phyloP scores from a whole-genome alignment of 495 filamentous ascomycete genomes.

The Annulohypoxylon maeteangense region DNA sequence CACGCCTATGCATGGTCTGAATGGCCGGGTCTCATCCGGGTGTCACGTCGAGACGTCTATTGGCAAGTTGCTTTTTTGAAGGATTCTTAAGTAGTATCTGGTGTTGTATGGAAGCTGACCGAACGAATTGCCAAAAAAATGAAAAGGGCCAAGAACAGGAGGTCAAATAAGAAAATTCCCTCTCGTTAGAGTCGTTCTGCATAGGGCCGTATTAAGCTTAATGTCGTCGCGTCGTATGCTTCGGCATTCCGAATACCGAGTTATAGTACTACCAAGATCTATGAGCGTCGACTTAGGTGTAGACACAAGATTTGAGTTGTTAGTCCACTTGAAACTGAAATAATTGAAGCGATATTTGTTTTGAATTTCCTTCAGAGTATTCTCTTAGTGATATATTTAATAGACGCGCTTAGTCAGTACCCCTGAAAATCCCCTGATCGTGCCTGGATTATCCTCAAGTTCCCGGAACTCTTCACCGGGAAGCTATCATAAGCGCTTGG shows the following conservation, averaged over 20 bases:
- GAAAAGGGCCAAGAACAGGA: slow-evolving; percentile 29
- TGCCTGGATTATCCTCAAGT: slow-evolving; percentile 15
- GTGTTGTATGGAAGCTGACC: slow-evolving; percentile 18
- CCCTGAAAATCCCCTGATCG: slow-evolving; percentile 10
- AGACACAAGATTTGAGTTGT: not conserved
- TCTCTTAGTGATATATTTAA: not conserved
- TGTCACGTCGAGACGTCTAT: slow-evolving; percentile 22
- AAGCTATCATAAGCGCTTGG: slow-evolving; percentile 8
- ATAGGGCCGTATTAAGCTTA: not conserved
- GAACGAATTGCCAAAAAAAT: slow-evolving; percentile 5
- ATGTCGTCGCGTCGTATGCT: not conserved
- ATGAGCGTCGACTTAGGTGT: not conserved
- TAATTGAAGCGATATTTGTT: not conserved
- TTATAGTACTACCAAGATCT: not conserved
- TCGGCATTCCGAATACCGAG: not conserved
- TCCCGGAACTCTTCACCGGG: slow-evolving; percentile 7
- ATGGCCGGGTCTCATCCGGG: slow-evolving; percentile 33
- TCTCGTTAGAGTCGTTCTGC: not conserved
- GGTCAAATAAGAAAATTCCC: slow-evolving; percentile 9
- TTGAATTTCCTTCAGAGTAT: not conserved
- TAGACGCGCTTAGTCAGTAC: slow-evolving; percentile 14
- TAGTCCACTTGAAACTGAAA: not conserved
- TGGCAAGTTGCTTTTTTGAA: slow-evolving; percentile 6
- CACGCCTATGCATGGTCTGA: slow-evolving; percentile 19
- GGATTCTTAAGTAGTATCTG: slow-evolving; percentile 4